Base-by-base conservation (phyloP, 2,329 filamentous ascomycete species). In the Verticillium isaacii region DNA sequence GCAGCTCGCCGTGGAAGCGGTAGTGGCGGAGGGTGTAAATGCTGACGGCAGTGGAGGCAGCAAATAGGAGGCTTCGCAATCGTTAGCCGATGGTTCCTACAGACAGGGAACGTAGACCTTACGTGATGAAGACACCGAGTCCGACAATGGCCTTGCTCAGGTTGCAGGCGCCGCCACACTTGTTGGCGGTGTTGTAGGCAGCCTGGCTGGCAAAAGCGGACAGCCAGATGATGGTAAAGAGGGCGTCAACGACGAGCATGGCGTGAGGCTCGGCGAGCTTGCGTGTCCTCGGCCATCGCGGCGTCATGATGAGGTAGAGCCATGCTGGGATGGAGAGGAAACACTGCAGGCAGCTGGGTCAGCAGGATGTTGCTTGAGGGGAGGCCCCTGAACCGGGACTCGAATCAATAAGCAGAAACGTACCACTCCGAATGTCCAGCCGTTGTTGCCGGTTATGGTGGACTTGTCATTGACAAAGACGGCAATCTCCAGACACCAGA, bases 121-220 rank as follows among this genome's bases (percentile, higher is more conserved):
- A 89, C 87, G 81, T 84, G 69, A 85, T 78, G 62, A 90, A 82
- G 56, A 90, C 84, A 23, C 83, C 86, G 25, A 89, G 69, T 29
- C 78, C 87, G 29, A 89, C 86, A 64, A 88, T 80, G 61, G 78
- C 85, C 71, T 87, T 88, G 77, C 86, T 88, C 57, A 85, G 72
- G n/a, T 75, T 72, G 71, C 88, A 90, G 41, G 75, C 84, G 36
- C 76, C 73, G 2, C 83, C 83, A 68, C 86, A 89, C 32, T 78
- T 74, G 63, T 78, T 79, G 25, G 78, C 77, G 3, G 80, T 78
- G 74, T 89, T 89, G 75, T 85, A 89, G 9, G 84, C 80, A 2
- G 88, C 87, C 69, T 89, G 85, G 19, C 85, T 82, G 34, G 87
- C 83, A 70, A 89, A 90, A 19, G 83, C 87, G 2, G 87, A 87